Conservation (phyloP, 2,329 filamentous ascomycete species). For the Pseudogymnoascus sp. region DNA sequence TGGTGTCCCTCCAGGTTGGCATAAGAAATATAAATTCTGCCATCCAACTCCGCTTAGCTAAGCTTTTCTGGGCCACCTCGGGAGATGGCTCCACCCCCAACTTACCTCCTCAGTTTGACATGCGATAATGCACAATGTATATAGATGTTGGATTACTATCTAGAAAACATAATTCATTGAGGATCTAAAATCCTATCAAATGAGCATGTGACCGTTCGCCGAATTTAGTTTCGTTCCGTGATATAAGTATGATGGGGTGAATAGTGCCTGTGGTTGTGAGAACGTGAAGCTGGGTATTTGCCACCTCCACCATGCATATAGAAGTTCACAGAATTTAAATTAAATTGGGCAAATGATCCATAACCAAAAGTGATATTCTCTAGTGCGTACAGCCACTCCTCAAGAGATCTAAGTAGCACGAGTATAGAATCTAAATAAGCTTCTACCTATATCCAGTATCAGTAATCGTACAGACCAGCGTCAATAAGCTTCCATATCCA, state of each 20-base stretch:
- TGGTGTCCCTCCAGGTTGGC: background rate
- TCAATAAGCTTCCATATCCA: background rate
- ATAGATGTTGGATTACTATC: background rate
- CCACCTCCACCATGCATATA: background rate
- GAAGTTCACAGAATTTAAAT: background rate
- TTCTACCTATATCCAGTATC: slow-evolving; percentile 9
- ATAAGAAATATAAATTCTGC: slow-evolving; percentile 8
- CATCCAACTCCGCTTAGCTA: slow-evolving; percentile 8
- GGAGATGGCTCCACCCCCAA: background rate
- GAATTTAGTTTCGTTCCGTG: background rate
- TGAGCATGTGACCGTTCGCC: background rate
- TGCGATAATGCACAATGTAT: background rate
- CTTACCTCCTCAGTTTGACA: background rate
- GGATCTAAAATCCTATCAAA: background rate
- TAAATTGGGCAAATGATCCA: background rate
- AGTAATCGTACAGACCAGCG: slow-evolving; percentile 5
- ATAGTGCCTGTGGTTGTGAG: background rate
- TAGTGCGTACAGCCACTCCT: background rate
- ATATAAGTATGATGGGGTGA: background rate
- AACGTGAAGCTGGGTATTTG: background rate
- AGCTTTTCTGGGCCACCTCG: slow-evolving; percentile 6
- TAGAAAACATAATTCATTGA: background rate
- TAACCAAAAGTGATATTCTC: background rate
- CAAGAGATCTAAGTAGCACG: background rate
- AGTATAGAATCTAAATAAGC: slow-evolving; percentile 8